Percentiles rank a stretch among this genome's conserved stretches.
Evolutionary conservation across 169 alveolate genomes (phyloP).

Genomic region (Plasmodium chabaudi): DNA sequence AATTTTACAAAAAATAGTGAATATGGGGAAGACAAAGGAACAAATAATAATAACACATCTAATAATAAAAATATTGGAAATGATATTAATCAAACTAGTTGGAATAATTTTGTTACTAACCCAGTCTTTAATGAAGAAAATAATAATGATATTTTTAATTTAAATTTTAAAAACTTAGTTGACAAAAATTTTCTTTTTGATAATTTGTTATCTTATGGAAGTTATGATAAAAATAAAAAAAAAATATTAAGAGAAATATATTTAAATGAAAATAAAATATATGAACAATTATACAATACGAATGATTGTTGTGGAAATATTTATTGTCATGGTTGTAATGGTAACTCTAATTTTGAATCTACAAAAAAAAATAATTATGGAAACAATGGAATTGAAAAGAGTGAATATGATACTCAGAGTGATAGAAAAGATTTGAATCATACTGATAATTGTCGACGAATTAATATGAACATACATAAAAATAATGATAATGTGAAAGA

Average conservation of each 20-base stretch:
- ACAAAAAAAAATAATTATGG: not conserved
- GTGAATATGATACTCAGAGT: not conserved
- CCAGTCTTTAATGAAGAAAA: slow-evolving; percentile 39
- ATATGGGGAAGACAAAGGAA: not conserved
- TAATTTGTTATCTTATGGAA: slow-evolving; percentile 14
- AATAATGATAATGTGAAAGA: not conserved
- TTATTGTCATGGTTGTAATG: not conserved
- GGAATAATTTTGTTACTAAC: not conserved
- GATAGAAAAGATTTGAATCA: not conserved
- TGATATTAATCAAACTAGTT: not conserved
- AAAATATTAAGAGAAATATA: slow-evolving; percentile 36
- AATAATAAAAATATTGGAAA: not conserved
- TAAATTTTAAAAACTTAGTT: slow-evolving; percentile 9
- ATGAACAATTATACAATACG: slow-evolving; percentile 27
- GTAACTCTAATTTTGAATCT: not conserved
- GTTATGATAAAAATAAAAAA: slow-evolving; percentile 44
- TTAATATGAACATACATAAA: not conserved
- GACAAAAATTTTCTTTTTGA: slow-evolving; percentile 1
- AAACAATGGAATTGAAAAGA: not conserved
- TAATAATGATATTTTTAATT: slow-evolving; percentile 23
- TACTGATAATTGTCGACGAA: not conserved
- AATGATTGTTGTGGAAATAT: not conserved
- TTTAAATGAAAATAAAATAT: slow-evolving; percentile 41
- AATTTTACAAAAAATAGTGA: not conserved
- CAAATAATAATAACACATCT: no score